These are phyloP conservation scores for Lepraria neglecta DNA, from an alignment of 495 filamentous ascomycete genomes.

Conservation along the genomic window DNA sequence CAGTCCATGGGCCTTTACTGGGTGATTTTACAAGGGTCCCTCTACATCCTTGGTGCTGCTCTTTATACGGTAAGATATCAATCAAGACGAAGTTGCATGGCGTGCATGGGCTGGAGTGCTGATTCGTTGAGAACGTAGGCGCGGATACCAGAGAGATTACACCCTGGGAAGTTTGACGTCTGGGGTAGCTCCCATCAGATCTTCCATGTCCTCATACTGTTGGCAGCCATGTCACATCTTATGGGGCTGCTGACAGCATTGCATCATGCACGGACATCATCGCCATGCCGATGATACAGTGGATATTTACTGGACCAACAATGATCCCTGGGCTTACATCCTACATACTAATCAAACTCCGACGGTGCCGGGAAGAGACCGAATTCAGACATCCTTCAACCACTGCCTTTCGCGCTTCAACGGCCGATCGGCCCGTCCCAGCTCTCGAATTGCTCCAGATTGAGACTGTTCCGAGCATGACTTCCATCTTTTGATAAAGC, in stretches of 20 bases:
- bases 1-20: constrained; percentile 74
- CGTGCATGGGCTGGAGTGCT: background rate
- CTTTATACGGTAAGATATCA: constrained; percentile 61
- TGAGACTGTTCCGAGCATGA: no score
- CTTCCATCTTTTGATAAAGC: no score
- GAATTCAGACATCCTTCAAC: no score
- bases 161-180: constrained; percentile 52
- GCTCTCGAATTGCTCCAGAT: no score
- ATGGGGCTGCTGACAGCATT: constrained; percentile 52
- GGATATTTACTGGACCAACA: background rate
- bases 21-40: constrained; percentile 68
- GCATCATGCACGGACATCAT: constrained; percentile 36
- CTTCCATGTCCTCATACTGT: constrained; percentile 59
- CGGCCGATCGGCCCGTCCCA: no score
- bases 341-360: background rate
- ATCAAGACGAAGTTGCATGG: no score
- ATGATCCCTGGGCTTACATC: background rate
- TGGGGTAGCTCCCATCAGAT: constrained; percentile 59
- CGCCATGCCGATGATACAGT: background rate
- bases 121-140: constrained; percentile 27
- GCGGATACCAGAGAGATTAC: constrained; percentile 46
- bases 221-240: constrained; percentile 53
- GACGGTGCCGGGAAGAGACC: no score
- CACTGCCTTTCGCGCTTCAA: no score
- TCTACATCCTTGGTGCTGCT: constrained; percentile 82